phyloP scores from a whole-genome alignment of 106 monocot genomes.

The Phalaenopsis equestris region DNA sequence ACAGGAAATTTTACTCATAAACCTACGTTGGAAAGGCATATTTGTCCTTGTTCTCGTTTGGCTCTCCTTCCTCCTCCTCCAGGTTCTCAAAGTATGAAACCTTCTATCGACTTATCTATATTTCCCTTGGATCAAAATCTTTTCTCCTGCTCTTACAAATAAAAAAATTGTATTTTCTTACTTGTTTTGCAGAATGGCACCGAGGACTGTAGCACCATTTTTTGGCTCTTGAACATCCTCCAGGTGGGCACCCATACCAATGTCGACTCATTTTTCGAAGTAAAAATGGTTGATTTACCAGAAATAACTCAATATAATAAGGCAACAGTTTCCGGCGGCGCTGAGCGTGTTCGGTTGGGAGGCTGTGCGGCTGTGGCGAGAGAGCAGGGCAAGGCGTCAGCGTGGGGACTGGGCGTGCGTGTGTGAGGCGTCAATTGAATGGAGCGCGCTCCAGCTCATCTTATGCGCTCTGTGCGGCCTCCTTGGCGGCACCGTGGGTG shows the following conservation, averaged over 20 bases:
- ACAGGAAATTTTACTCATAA: constrained; percentile 63
- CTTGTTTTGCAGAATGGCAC: constrained; percentile 42
- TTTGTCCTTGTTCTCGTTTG: constrained; percentile 60
- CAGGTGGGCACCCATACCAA: constrained; percentile 37
- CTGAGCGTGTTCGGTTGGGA: constrained; percentile 62
- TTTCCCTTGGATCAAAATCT: not conserved
- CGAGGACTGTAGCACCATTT: constrained; percentile 49
- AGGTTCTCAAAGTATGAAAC: constrained; percentile 56
- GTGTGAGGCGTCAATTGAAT: constrained; percentile 91
- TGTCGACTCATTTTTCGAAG: not conserved
- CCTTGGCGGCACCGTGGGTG: constrained; percentile 86
- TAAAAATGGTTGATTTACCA: not conserved
- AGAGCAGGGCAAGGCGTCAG: constrained; percentile 50
- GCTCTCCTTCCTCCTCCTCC: constrained; percentile 72
- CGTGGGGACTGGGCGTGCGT: constrained; percentile 67
- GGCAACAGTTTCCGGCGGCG: constrained; percentile 56
- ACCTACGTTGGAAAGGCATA: constrained; percentile 74
- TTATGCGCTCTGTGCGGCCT: constrained; percentile 82
- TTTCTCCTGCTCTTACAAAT: not conserved
- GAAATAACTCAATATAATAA: not conserved
- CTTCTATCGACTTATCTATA: not conserved
- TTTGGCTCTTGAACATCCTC: constrained; percentile 62
- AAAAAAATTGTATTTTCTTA: not conserved
- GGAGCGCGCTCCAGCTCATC: constrained; percentile 48
- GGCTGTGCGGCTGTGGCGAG: constrained; percentile 49